Base-by-base conservation (phyloP, 495 filamentous ascomycete species). In the Neurospora tetrasperma region DNA sequence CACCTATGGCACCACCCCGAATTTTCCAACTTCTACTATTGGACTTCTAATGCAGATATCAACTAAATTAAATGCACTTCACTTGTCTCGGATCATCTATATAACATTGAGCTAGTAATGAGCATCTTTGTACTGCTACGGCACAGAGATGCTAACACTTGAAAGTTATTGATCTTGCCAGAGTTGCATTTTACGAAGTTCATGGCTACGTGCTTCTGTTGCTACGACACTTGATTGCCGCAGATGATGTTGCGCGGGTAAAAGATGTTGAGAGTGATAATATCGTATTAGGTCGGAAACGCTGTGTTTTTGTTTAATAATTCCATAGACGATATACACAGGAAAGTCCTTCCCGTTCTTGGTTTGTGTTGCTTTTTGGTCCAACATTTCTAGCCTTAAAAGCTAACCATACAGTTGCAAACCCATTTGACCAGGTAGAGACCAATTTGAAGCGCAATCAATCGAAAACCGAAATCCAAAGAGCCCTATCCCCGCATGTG, bases 11-110 rank as follows among this genome's bases (percentile, higher is more conserved):
- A 16, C 54, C 54, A 66, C 54, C 54, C 54, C 54, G 14, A 35
- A 66, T 35, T 66, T 66, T 66, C 14, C 54, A 35, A 71, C 73
- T 80, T 83, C 77, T 85, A 82, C 74, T 86, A 85, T 78, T 84
- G 83, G 80, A 80, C 80, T 85, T 85, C 83, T 86, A 86, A 86
- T 86, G 80, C 84, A 84, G 82, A 86, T 85, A 86, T 85, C 84
- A 84, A 73, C 76, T 76, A 80, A 80, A 85, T 82, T 82, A 73
- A 77, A 80, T 78, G 54, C 75, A 77, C 75, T 76, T 78, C 78
- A 76, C 39, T 31, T 4, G 31, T n/a, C 44, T 68, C 27, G 7
- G 27, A 16, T 14, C 16, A 35, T 7, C 2, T 23, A 0, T 59
- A 31, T 5, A 62, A 35, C 23, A 5, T 62, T 35, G 54, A 16